phyloP scores from a whole-genome alignment of 2,329 filamentous ascomycete species.

The Herpomyces periplanetae region DNA sequence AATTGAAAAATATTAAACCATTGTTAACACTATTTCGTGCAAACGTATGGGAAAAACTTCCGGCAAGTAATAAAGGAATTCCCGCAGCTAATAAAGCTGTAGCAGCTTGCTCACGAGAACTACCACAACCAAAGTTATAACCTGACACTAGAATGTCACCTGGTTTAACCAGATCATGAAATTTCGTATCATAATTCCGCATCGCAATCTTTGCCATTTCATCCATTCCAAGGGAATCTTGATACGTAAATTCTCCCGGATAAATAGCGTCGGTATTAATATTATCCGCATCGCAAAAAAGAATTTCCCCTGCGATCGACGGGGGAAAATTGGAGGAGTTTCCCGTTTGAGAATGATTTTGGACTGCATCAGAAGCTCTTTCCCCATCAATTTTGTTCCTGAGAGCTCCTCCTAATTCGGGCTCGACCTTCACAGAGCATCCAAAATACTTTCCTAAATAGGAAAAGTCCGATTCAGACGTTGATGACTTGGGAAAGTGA shows the following conservation, averaged over 20 bases:
- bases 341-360: slow-evolving; percentile 14
- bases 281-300: slow-evolving; percentile 54
- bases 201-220: slow-evolving; percentile 69
- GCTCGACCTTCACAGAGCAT: too few species aligned
- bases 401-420: too few species aligned
- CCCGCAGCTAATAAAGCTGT: slow-evolving; percentile 46
- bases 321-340: slow-evolving; percentile 59
- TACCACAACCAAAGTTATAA: slow-evolving; percentile 61
- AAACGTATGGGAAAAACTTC: slow-evolving; percentile 56
- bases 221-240: slow-evolving; percentile 33
- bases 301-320: slow-evolving; percentile 41
- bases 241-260: slow-evolving; percentile 64
- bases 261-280: slow-evolving; percentile 81
- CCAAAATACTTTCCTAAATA: too few species aligned
- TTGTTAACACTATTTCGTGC: slow-evolving; percentile 41
- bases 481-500: slow-evolving; percentile 31
- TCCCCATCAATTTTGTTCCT: slow-evolving; percentile 7
- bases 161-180: slow-evolving; percentile 18
- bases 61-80: slow-evolving; percentile 39
- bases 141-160: slow-evolving; percentile 51
- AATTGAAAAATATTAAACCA: slow-evolving; percentile 27
- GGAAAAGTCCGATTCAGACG: slow-evolving; percentile 21
- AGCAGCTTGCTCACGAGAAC: slow-evolving; percentile 46
- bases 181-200: slow-evolving; percentile 55
- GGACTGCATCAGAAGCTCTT: slow-evolving; percentile 5